Percentiles rank a stretch among this genome's conserved stretches.
These are phyloP conservation scores for Tolypocladium nubicola DNA, from an alignment of 2,329 filamentous ascomycete species.

Conservation along the genomic window DNA sequence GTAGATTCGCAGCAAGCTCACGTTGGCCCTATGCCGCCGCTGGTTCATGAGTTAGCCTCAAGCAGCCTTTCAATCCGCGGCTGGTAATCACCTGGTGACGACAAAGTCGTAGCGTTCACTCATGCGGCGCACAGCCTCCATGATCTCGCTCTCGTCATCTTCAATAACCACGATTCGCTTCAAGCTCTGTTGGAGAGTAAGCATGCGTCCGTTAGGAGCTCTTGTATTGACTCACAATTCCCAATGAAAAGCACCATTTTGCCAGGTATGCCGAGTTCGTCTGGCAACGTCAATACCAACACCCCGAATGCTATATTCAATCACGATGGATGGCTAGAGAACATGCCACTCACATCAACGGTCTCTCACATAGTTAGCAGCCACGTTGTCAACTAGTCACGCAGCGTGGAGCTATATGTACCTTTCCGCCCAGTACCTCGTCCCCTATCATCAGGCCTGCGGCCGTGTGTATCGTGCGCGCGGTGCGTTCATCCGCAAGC, in stretches of 20 bases:
- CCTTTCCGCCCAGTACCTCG: constrained; percentile 92
- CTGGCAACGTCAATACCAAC: constrained; percentile 23
- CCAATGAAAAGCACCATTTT: constrained; percentile 52
- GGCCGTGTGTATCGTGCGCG: constrained; percentile 72
- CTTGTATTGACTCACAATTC: constrained; percentile 35
- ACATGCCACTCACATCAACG: constrained; percentile 25
- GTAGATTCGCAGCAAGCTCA: constrained; percentile 30
- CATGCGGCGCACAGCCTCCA: constrained; percentile 81
- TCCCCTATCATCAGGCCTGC: constrained; percentile 95
- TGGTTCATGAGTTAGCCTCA: constrained; percentile 12
- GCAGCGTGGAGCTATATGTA: constrained; percentile 24
- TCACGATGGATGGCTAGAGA: neutral
- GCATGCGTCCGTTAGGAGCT: neutral
- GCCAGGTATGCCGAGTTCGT: constrained; percentile 55
- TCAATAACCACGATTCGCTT: constrained; percentile 88
- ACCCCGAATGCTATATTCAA: neutral
- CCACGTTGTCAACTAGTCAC: neutral
- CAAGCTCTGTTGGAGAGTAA: constrained; percentile 40
- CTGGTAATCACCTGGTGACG: constrained; percentile 55
- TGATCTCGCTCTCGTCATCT: constrained; percentile 83
- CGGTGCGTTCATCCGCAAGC: constrained; percentile 35
- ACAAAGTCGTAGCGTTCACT: constrained; percentile 86
- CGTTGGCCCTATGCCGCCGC: constrained; percentile 93
- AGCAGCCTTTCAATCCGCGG: no score
- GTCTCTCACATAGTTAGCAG: constrained; percentile 14